Base-by-base conservation (phyloP, 1,284 basidiomycete species). In the Neolentinus lepideus region DNA sequence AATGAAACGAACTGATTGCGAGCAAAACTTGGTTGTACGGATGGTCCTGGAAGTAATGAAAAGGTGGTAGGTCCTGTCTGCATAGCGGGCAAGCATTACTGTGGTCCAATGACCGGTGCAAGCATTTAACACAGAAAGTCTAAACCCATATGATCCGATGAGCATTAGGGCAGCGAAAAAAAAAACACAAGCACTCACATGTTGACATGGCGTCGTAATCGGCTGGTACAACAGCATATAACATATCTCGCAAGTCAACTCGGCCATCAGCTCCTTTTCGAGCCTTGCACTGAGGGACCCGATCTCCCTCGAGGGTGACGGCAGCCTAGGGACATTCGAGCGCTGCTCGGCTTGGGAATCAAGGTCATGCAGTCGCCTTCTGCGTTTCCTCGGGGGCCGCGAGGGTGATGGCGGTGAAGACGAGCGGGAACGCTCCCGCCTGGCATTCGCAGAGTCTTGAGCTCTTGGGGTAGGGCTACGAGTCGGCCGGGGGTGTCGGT, bases 121-220 rank as follows among this genome's bases (percentile, higher is more conserved):
- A 80, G 71, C 94, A 98, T 63, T 83, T 84, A 11, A 82, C 78
- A 69, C 96, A 98, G 70, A 95, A 98, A 0, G 94, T 95, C 89
- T 94, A 66, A 2, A 31, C 25, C 31, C 54, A 53, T 9, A 45
- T 43, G 19, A 21, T 33, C 16, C 22, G 16, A 31, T 52, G n/a
- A 52, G 22, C n/a, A 16, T 29, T 36, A 14, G 46, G 38, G 29
- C 6, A 35, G 35, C 25, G 8, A 6, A 50, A 51, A 6, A 50
- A 51, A 52, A 47, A 24, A 36, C 43, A 57, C 31, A 46, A 46
- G 22, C 21, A 69, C 89, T 68, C 66, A 90, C 90, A 72, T 98
- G 94, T 67, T 96, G 94, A 68, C 95, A 98, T 2, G 91, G 90
- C 1, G 94, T 92, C 8, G 95, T 98, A 56, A 95, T 77, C 1